These are phyloP conservation scores for Ulvella scutata DNA, from an alignment of 139 green algal species.

Conservation along the genomic window DNA sequence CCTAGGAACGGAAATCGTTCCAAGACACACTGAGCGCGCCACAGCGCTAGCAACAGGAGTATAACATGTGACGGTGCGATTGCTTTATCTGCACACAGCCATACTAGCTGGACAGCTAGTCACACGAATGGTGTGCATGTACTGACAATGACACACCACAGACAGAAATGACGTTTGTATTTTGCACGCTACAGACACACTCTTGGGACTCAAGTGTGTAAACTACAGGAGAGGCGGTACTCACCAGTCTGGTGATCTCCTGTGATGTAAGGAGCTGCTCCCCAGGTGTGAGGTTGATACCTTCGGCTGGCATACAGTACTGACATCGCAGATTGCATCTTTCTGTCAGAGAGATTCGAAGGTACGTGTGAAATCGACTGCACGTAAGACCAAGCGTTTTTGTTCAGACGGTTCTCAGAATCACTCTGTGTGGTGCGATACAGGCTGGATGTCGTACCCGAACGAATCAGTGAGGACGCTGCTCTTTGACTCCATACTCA, in stretches of 20 bases:
- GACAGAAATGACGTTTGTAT: too few species aligned
- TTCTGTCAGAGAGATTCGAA: conserved; percentile 96
- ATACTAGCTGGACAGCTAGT: too few species aligned
- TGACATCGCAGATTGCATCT: conserved; percentile 93
- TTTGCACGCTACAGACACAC: too few species aligned
- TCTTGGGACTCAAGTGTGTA: too few species aligned
- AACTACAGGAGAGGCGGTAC: not conserved
- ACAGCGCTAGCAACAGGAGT: too few species aligned
- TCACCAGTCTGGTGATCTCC: conserved; percentile 67
- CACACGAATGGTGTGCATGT: too few species aligned
- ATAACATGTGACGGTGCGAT: too few species aligned
- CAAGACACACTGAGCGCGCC: too few species aligned
- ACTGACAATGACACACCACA: too few species aligned
- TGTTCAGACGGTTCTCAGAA: not conserved
- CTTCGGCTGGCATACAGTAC: conserved; percentile 98
- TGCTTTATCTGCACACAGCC: too few species aligned
- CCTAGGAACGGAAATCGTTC: too few species aligned
- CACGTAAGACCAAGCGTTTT: conserved; percentile 6
- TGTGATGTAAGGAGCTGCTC: conserved; percentile 45
- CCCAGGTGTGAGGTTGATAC: conserved; percentile 67
- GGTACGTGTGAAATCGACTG: conserved; percentile 84
- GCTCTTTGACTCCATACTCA: not conserved
- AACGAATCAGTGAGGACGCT: not conserved
- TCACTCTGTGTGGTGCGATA: not conserved
- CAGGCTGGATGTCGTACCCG: not conserved